phyloP scores from a whole-genome alignment of 2,329 filamentous ascomycete species.

The Cladobotryum mycophilum region DNA sequence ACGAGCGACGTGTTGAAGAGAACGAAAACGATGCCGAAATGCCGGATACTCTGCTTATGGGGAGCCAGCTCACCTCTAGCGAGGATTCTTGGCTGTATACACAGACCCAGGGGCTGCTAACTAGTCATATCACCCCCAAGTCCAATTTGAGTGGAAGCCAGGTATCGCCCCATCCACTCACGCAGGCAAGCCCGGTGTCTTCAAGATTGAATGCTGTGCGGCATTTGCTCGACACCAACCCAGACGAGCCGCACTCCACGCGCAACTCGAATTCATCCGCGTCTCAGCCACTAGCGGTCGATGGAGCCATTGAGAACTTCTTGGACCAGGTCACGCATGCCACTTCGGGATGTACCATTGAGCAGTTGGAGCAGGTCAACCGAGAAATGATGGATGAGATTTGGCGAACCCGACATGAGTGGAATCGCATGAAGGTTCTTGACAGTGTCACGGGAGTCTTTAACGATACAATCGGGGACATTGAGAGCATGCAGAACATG shows the following conservation, averaged over 20 bases:
- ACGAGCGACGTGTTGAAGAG: conserved; percentile 33
- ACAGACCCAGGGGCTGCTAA: conserved; percentile 47
- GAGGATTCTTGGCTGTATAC: conserved; percentile 54
- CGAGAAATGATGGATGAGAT: conserved; percentile 84
- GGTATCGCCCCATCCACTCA: conserved; percentile 29
- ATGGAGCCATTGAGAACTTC: conserved; percentile 49
- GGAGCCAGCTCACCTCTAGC: conserved; percentile 43
- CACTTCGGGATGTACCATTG: conserved; percentile 75
- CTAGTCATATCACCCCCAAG: conserved; percentile 24
- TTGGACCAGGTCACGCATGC: conserved; percentile 56
- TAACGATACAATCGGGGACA: conserved; percentile 66
- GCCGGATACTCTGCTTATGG: conserved; percentile 47
- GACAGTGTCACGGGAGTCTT: conserved; percentile 61
- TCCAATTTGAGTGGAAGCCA: conserved; percentile 28
- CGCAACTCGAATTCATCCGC: conserved; percentile 31
- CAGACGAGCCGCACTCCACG: conserved; percentile 29
- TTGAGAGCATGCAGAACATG: conserved; percentile 48
- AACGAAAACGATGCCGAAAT: conserved; percentile 35
- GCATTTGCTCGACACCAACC: conserved; percentile 24
- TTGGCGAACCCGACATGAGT: conserved; percentile 72
- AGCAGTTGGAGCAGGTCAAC: conserved; percentile 92
- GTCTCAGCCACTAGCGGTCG: conserved; percentile 41
- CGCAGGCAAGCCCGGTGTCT: conserved; percentile 1
- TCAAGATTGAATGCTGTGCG: conserved; percentile 20
- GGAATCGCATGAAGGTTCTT: conserved; percentile 74